Conservation (phyloP, 2,329 filamentous ascomycete genomes). For the Aspergillus fijiensis region DNA sequence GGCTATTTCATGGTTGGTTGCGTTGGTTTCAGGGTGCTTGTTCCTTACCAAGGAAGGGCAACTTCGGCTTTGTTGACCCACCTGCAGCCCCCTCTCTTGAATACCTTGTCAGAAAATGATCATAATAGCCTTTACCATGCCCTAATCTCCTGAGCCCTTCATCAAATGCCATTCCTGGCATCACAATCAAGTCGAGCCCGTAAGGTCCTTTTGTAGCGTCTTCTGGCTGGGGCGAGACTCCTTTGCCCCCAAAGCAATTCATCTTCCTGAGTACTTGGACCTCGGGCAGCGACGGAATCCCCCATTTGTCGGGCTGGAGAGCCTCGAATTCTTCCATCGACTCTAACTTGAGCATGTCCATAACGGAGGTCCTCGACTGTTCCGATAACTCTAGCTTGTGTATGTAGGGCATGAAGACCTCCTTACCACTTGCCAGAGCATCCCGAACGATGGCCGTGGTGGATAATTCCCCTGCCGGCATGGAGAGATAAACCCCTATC, state of each 20-base stretch:
- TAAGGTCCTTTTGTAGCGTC: slow-evolving; percentile 26
- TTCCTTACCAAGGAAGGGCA: slow-evolving; percentile 60
- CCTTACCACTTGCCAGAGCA: slow-evolving; percentile 73
- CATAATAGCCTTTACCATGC: slow-evolving; percentile 96
- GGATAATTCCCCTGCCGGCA: slow-evolving; percentile 83
- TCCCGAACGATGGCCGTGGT: slow-evolving; percentile 79
- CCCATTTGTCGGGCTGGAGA: slow-evolving; percentile 79
- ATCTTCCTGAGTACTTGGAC: slow-evolving; percentile 64
- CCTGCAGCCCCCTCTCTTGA: slow-evolving; percentile 42
- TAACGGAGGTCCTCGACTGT: slow-evolving; percentile 63
- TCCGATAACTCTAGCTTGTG: slow-evolving; percentile 55
- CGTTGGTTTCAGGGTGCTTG: slow-evolving; percentile 2
- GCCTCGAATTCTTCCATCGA: slow-evolving; percentile 75
- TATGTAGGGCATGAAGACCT: slow-evolving; percentile 89
- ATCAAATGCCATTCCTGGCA: slow-evolving; percentile 94
- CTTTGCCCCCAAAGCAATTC: slow-evolving; percentile 70
- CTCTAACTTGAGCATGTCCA: slow-evolving; percentile 89
- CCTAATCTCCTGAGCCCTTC: slow-evolving; percentile 71
- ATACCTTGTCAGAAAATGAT: slow-evolving; percentile 84
- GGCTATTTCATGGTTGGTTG: slow-evolving; percentile 14
- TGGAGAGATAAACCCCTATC: slow-evolving; percentile 87
- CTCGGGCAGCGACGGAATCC: slow-evolving; percentile 79
- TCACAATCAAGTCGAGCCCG: slow-evolving; percentile 78
- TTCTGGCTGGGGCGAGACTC: slow-evolving; percentile 27
- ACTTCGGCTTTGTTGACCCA: slow-evolving; percentile 38